Percentiles rank a stretch among this genome's conserved stretches.
phyloP scores from a whole-genome alignment of 108 stramenopile species.

The Cyclotella atomus region DNA sequence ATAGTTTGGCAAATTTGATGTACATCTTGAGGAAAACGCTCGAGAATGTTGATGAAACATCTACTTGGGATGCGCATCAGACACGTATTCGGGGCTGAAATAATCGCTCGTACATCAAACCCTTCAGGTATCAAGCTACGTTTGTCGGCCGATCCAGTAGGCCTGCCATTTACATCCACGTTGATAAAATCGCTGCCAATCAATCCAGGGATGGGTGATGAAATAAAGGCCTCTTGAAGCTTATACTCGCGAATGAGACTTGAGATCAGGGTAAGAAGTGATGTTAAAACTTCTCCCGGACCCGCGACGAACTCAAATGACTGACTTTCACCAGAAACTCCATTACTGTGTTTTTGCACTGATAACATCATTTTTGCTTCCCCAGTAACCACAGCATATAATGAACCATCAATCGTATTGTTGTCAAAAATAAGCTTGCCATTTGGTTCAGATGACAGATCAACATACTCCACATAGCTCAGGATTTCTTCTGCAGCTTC shows the following conservation, averaged over 20 bases:
- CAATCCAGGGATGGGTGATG: slow-evolving; percentile 9
- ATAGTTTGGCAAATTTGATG: slow-evolving; percentile 52
- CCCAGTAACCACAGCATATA: slow-evolving; percentile 55
- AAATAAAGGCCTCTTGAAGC: slow-evolving; percentile 19
- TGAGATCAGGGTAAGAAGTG: slow-evolving; percentile 40
- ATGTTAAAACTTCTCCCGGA: slow-evolving; percentile 52
- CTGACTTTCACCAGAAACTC: slow-evolving; percentile 12
- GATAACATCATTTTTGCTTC: slow-evolving; percentile 31
- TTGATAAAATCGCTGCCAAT: slow-evolving; percentile 6
- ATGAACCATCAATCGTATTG: slow-evolving; percentile 50
- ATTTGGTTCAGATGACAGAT: slow-evolving; percentile 14
- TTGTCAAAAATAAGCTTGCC: slow-evolving; percentile 33
- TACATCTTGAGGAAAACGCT: slow-evolving; percentile 48
- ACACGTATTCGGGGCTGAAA: slow-evolving; percentile 32
- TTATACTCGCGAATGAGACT: slow-evolving; percentile 42
- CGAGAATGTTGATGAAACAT: slow-evolving; percentile 43
- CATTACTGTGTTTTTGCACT: not conserved
- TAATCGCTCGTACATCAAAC: slow-evolving; percentile 30
- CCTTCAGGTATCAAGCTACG: slow-evolving; percentile 5
- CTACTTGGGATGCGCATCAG: slow-evolving; percentile 44
- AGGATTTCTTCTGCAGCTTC: slow-evolving; percentile 46
- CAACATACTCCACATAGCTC: slow-evolving; percentile 42
- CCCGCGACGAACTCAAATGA: slow-evolving; percentile 35
- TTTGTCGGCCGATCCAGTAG: not conserved
- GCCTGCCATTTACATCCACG: not conserved